Evolutionary conservation across 306 rosid genomes (phyloP).

Genomic region (Castanospermum australe): DNA sequence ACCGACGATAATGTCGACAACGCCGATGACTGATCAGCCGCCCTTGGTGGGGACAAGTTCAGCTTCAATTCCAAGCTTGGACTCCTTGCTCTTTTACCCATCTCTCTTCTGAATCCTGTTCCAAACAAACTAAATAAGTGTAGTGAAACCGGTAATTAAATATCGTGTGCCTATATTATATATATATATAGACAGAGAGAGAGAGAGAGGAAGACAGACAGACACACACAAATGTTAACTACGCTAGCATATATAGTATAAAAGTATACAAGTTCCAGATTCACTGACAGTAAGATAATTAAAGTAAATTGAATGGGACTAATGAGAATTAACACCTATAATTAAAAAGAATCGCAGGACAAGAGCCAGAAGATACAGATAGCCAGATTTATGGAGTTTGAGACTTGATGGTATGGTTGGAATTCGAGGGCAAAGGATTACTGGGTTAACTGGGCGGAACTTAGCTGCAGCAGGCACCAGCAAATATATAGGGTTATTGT

Average conservation of each 20-base stretch:
- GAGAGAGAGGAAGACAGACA: too few species aligned
- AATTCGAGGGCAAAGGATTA: too few species aligned
- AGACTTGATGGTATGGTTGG: neutral
- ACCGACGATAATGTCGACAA: neutral
- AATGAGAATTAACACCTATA: neutral
- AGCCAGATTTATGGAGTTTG: too few species aligned
- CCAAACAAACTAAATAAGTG: too few species aligned
- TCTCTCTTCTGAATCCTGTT: neutral
- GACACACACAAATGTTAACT: too few species aligned
- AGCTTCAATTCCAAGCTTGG: conserved; percentile 13
- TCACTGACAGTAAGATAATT: neutral
- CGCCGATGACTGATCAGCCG: neutral
- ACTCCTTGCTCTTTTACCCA: conserved; percentile 12
- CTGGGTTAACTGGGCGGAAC: neutral
- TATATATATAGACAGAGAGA: too few species aligned
- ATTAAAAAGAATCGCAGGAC: neutral
- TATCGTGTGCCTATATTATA: too few species aligned
- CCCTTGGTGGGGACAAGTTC: conserved; percentile 18
- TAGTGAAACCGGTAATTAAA: too few species aligned
- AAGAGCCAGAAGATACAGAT: neutral
- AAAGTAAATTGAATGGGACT: neutral
- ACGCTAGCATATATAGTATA: too few species aligned
- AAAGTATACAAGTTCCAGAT: neutral
- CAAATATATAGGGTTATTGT: neutral
- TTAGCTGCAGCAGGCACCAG: neutral